Evolutionary conservation across 345 rosid genomes (phyloP).

Genomic region (Linum trigynum): DNA sequence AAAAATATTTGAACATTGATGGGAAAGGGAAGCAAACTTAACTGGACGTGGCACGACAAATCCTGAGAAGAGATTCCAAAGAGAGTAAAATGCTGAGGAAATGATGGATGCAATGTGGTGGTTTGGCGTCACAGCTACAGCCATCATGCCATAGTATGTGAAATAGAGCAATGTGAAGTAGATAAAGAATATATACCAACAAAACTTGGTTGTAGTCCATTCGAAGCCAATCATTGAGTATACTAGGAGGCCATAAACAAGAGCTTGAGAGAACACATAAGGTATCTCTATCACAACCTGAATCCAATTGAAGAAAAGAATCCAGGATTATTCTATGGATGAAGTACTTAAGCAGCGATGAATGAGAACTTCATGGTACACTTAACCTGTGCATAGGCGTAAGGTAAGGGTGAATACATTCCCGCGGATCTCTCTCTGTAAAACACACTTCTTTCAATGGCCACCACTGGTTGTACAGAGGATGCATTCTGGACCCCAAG

Average conservation of each 20-base stretch:
- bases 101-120: slow-evolving; percentile 45
- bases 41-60: slow-evolving; percentile 60
- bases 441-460: slow-evolving; percentile 63
- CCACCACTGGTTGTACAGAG: slow-evolving; percentile 61
- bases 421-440: slow-evolving; percentile 76
- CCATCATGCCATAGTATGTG: slow-evolving; percentile 71
- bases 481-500: slow-evolving; percentile 50
- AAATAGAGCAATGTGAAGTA: slow-evolving; percentile 49
- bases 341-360: background rate
- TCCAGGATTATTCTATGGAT: background rate
- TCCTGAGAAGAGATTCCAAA: slow-evolving; percentile 62
- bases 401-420: slow-evolving; percentile 73
- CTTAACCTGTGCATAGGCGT: slow-evolving; percentile 58
- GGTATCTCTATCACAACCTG: slow-evolving; percentile 66
- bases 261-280: slow-evolving; percentile 39
- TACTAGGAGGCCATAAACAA: slow-evolving; percentile 38
- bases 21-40: slow-evolving; percentile 7
- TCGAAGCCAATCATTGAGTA: slow-evolving; percentile 62
- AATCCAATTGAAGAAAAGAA: background rate
- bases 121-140: slow-evolving; percentile 57
- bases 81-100: slow-evolving; percentile 37
- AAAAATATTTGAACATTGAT: background rate
- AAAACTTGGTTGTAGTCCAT: slow-evolving; percentile 41
- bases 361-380: background rate
- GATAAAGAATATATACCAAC: slow-evolving; percentile 60